phyloP scores from a whole-genome alignment of 176 grass and related monocot genomes.

The Oryza brachyantha region DNA sequence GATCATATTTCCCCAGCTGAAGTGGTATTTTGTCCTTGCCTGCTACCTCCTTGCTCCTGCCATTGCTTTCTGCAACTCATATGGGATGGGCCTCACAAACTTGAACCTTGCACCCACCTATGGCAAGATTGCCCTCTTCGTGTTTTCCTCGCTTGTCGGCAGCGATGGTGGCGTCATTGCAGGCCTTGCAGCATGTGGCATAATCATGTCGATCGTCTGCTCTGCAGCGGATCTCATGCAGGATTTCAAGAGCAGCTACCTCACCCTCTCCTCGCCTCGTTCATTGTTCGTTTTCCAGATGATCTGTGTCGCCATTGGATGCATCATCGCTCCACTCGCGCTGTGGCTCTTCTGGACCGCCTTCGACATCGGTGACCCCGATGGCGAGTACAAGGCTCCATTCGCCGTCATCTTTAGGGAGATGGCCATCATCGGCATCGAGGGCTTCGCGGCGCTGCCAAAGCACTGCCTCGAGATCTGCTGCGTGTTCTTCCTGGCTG shows the following conservation, averaged over 20 bases:
- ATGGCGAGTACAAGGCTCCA: slow-evolving; percentile 33
- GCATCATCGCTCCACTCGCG: slow-evolving; percentile 42
- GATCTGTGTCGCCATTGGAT: slow-evolving; percentile 7
- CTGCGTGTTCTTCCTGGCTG: slow-evolving; percentile 1
- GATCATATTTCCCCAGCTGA: slow-evolving; percentile 47
- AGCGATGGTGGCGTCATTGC: slow-evolving; percentile 38
- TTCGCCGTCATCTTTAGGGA: slow-evolving; percentile 47
- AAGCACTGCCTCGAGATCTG: slow-evolving; percentile 40
- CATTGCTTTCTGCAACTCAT: slow-evolving; percentile 53
- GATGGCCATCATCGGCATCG: slow-evolving; percentile 43
- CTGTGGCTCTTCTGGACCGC: slow-evolving; percentile 49
- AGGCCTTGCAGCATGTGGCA: slow-evolving; percentile 39
- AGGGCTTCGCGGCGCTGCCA: slow-evolving; percentile 30
- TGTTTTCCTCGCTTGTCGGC: slow-evolving; percentile 30
- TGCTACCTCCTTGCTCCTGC: slow-evolving; percentile 51
- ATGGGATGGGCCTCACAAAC: slow-evolving; percentile 46
- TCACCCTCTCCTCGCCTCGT: slow-evolving; percentile 39
- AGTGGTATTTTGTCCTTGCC: slow-evolving; percentile 43
- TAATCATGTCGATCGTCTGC: slow-evolving; percentile 44
- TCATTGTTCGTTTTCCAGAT: slow-evolving; percentile 43
- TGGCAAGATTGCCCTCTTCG: slow-evolving; percentile 40
- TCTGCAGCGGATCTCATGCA: slow-evolving; percentile 49
- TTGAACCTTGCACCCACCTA: slow-evolving; percentile 47
- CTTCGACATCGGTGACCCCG: slow-evolving; percentile 38
- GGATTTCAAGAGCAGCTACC: slow-evolving; percentile 44